Conservation (phyloP, 768 basidiomycete species). For the Cantharellus anzutake region DNA sequence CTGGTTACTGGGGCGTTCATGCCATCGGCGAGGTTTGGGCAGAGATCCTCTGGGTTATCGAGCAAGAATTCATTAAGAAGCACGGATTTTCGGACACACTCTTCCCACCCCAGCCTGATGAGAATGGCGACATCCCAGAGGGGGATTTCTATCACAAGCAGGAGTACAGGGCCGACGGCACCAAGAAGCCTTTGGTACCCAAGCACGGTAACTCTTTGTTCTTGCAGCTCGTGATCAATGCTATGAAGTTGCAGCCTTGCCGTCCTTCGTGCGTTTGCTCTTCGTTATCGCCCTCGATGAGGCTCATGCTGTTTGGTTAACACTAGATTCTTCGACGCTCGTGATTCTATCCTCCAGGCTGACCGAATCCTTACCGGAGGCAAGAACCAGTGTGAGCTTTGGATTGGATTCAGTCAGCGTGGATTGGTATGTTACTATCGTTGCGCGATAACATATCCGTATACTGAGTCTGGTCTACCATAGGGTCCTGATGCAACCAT, state of each 20-base stretch:
- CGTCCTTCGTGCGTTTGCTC: slow-evolving; percentile 31
- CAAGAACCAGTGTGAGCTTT: slow-evolving; percentile 78
- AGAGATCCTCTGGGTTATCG: slow-evolving; percentile 66
- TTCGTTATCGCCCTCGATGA: neutral
- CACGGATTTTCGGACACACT: slow-evolving; percentile 63
- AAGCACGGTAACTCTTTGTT: slow-evolving; percentile 81
- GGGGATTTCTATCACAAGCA: slow-evolving; percentile 56
- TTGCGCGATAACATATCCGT: neutral
- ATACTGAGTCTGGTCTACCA: neutral
- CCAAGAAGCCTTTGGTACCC: slow-evolving; percentile 45
- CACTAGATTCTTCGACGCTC: slow-evolving; percentile 58
- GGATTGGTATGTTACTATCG: slow-evolving; percentile 29
- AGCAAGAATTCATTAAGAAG: slow-evolving; percentile 54
- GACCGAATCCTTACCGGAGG: slow-evolving; percentile 81
- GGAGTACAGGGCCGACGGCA: slow-evolving; percentile 20
- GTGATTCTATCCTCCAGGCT: slow-evolving; percentile 79
- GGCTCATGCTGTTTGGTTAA: neutral
- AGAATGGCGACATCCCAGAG: slow-evolving; percentile 40
- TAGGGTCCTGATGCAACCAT: slow-evolving; percentile 53
- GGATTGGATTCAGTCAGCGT: slow-evolving; percentile 65
- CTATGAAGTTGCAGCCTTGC: slow-evolving; percentile 92
- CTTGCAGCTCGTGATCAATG: slow-evolving; percentile 61
- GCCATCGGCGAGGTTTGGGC: slow-evolving; percentile 40
- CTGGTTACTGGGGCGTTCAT: slow-evolving; percentile 78
- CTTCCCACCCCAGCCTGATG: slow-evolving; percentile 58